Conservation (phyloP, 2,329 filamentous ascomycete species). For the Cordyceps militaris region DNA sequence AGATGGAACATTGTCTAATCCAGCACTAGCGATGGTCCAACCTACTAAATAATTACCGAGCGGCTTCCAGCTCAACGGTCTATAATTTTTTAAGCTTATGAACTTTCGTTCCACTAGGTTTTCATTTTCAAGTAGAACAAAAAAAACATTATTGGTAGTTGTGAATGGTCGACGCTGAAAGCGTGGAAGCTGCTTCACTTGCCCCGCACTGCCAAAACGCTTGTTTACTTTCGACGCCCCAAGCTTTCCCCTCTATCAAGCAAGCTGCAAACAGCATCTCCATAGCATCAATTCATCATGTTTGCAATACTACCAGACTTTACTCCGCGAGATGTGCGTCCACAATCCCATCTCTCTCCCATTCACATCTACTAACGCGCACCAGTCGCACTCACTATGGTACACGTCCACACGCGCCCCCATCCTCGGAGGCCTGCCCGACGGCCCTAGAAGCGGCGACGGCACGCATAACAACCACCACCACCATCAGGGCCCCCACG, state of each 20-base stretch:
- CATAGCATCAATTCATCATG: slow-evolving; percentile 1
- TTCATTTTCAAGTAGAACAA: too few relatives aligned
- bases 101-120: too few relatives aligned
- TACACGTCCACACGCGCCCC: slow-evolving; percentile 58
- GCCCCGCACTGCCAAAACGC: not conserved
- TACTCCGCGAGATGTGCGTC: slow-evolving; percentile 61
- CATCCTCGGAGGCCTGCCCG: slow-evolving; percentile 27
- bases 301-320: slow-evolving; percentile 5
- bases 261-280: not conserved
- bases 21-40: too few relatives aligned
- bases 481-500: slow-evolving; percentile 15
- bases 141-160: too few relatives aligned
- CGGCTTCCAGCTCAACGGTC: not conserved
- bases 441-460: slow-evolving; percentile 25
- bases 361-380: not conserved
- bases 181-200: too few relatives aligned
- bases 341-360: not conserved
- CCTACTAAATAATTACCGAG: too few relatives aligned
- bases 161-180: too few relatives aligned
- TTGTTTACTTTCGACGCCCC: not conserved
- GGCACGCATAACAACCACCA: slow-evolving; percentile 19
- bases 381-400: slow-evolving; percentile 67
- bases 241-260: not conserved
- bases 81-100: too few relatives aligned
- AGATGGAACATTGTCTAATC: too few relatives aligned